Percentiles rank a stretch among this genome's conserved stretches.
phyloP scores from a whole-genome alignment of 768 basidiomycete species.

The Pleurotus tuber-regium region DNA sequence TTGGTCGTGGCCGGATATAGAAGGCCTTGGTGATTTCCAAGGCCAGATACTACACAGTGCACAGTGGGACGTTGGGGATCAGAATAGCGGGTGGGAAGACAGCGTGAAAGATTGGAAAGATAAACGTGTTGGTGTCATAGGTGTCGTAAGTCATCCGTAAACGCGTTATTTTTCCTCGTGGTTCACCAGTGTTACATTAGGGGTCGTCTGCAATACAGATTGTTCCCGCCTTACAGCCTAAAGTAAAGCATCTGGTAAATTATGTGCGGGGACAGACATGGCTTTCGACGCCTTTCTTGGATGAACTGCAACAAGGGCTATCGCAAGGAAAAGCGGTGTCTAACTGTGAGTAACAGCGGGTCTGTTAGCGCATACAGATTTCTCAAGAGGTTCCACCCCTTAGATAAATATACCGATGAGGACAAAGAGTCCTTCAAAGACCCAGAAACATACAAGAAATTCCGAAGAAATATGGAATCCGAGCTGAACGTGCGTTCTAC shows the following conservation, averaged over 20 bases:
- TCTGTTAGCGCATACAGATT: background rate
- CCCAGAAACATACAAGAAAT: slow-evolving; percentile 42
- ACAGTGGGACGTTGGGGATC: slow-evolving; percentile 45
- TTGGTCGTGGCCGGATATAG: slow-evolving; percentile 69
- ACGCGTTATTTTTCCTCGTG: background rate
- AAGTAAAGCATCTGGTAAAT: slow-evolving; percentile 46
- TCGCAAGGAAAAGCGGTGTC: slow-evolving; percentile 33
- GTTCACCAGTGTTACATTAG: slow-evolving; percentile 26
- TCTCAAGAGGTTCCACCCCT: slow-evolving; percentile 1
- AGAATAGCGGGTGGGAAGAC: background rate
- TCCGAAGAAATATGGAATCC: slow-evolving; percentile 45
- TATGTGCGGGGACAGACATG: slow-evolving; percentile 62
- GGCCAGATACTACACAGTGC: slow-evolving; percentile 66
- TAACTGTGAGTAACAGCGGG: slow-evolving; percentile 36
- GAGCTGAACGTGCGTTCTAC: slow-evolving; percentile 43
- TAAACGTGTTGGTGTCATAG: slow-evolving; percentile 57
- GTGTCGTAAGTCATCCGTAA: slow-evolving; percentile 59
- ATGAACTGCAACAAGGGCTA: slow-evolving; percentile 36
- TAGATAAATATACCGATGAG: slow-evolving; percentile 49
- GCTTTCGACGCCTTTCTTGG: slow-evolving; percentile 46
- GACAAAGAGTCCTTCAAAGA: slow-evolving; percentile 51
- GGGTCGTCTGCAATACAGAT: slow-evolving; percentile 64
- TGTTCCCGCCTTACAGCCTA: slow-evolving; percentile 54
- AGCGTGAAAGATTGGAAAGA: slow-evolving; percentile 43
- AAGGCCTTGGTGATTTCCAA: slow-evolving; percentile 52